Conservation (phyloP, 1,139 yeast species). For the Suhomyces terraborum region DNA sequence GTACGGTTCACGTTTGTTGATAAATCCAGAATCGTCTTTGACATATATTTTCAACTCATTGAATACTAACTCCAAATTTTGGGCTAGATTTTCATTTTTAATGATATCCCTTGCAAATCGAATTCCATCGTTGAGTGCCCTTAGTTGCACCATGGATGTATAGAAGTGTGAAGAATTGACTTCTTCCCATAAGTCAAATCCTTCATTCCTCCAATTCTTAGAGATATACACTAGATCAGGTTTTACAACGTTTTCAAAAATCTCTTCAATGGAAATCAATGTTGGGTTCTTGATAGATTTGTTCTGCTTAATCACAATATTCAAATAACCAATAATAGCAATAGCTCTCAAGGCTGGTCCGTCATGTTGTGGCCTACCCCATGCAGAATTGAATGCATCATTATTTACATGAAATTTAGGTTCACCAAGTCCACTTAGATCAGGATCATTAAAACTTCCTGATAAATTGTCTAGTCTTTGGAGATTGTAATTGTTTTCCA, state of each 20-base stretch:
- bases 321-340: slow-evolving; percentile 61
- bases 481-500: slow-evolving; percentile 55
- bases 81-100: slow-evolving; percentile 31
- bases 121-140: slow-evolving; percentile 65
- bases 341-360: slow-evolving; percentile 86
- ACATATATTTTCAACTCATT: slow-evolving; percentile 41
- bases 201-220: slow-evolving; percentile 60
- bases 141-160: slow-evolving; percentile 72
- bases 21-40: slow-evolving; percentile 47
- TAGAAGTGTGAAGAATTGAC: slow-evolving; percentile 72
- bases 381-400: slow-evolving; percentile 56
- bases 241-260: slow-evolving; percentile 57
- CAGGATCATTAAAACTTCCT: slow-evolving; percentile 55
- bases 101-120: slow-evolving; percentile 42
- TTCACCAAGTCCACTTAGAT: slow-evolving; percentile 71
- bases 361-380: slow-evolving; percentile 98
- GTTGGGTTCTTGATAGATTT: slow-evolving; percentile 25
- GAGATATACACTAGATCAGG: slow-evolving; percentile 72
- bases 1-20: slow-evolving; percentile 47
- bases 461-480: slow-evolving; percentile 71
- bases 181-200: slow-evolving; percentile 97
- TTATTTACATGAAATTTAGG: slow-evolving; percentile 80
- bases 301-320: slow-evolving; percentile 37
- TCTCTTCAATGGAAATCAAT: slow-evolving; percentile 28
- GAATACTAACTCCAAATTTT: slow-evolving; percentile 11